A percentile compares a stretch with the other conserved stretches of the same genome.
Conservation (phyloP, 441 rosid species). For the Corymbia citriodora region DNA sequence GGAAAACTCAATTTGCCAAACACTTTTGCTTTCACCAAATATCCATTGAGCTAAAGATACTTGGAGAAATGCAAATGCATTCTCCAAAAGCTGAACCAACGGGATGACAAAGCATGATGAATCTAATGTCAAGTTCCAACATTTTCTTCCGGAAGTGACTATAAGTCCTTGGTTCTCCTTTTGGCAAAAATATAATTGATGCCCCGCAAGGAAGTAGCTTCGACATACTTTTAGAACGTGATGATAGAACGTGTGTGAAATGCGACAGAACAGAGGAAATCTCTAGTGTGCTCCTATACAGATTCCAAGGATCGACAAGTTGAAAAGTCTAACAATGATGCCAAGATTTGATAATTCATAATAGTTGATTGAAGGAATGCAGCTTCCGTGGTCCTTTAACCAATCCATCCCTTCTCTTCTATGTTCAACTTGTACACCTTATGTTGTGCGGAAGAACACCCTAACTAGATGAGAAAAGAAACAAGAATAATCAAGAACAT, state of each 20-base stretch:
- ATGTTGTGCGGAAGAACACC: too few relatives aligned
- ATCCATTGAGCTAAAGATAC: too few relatives aligned
- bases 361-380: neutral
- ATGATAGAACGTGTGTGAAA: neutral
- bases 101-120: neutral
- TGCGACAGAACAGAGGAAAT: neutral
- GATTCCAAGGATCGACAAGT: neutral
- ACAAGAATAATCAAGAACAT: too few relatives aligned
- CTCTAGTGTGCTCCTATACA: neutral
- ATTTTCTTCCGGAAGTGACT: neutral
- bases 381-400: conserved; percentile 29
- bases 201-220: neutral
- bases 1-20: too few relatives aligned
- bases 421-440: conserved; percentile 57
- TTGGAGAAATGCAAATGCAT: too few relatives aligned
- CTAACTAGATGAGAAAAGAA: too few relatives aligned
- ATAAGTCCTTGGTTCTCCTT: neutral
- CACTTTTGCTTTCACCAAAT: too few relatives aligned
- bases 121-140: neutral
- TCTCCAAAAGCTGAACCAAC: too few relatives aligned
- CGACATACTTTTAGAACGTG: neutral
- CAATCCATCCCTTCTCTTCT: conserved; percentile 38
- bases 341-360: neutral
- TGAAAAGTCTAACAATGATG: neutral
- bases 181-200: neutral